Evolutionary conservation across 768 basidiomycete genomes (phyloP).

Genomic region (Pisolithus tinctorius): DNA sequence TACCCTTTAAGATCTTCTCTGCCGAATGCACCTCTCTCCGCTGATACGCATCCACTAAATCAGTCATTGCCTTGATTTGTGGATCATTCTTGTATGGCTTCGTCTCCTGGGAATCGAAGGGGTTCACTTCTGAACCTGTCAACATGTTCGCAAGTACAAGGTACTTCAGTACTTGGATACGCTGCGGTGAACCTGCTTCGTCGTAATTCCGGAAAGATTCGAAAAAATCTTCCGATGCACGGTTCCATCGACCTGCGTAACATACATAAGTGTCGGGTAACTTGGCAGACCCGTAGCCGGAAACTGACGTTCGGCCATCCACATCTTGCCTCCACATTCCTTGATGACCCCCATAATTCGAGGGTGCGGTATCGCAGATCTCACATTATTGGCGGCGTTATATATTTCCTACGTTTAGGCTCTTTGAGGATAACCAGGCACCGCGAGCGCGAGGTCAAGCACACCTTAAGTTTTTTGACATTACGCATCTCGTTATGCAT

Average conservation of each 20-base stretch:
- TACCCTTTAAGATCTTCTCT: slow-evolving; percentile 89
- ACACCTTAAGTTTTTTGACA: slow-evolving; percentile 90
- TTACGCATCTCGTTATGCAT: slow-evolving; percentile 98
- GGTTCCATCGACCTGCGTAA: slow-evolving; percentile 84
- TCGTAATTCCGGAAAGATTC: slow-evolving; percentile 99
- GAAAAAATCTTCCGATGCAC: slow-evolving; percentile 97
- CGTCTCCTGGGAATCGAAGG: slow-evolving; percentile 98
- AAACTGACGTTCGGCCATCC: slow-evolving; percentile 94
- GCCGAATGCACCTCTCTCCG: slow-evolving; percentile 95
- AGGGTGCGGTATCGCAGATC: slow-evolving; percentile 96
- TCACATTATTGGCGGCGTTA: slow-evolving; percentile 87
- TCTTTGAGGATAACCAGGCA: not conserved
- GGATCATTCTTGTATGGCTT: slow-evolving; percentile 96
- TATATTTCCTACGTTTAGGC: slow-evolving; percentile 74
- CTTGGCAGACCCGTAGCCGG: not conserved
- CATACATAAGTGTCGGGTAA: slow-evolving; percentile 1
- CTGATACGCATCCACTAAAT: slow-evolving; percentile 94
- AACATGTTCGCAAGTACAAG: slow-evolving; percentile 97
- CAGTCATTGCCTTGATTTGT: slow-evolving; percentile 97
- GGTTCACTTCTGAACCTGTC: slow-evolving; percentile 96
- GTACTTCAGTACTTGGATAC: slow-evolving; percentile 98
- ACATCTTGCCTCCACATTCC: slow-evolving; percentile 99
- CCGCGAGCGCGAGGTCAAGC: slow-evolving; percentile 1
- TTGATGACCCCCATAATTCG: slow-evolving; percentile 98
- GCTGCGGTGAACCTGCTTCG: slow-evolving; percentile 92